Base-by-base conservation (phyloP, 495 filamentous ascomycete species). In the Immersiella caudata region DNA sequence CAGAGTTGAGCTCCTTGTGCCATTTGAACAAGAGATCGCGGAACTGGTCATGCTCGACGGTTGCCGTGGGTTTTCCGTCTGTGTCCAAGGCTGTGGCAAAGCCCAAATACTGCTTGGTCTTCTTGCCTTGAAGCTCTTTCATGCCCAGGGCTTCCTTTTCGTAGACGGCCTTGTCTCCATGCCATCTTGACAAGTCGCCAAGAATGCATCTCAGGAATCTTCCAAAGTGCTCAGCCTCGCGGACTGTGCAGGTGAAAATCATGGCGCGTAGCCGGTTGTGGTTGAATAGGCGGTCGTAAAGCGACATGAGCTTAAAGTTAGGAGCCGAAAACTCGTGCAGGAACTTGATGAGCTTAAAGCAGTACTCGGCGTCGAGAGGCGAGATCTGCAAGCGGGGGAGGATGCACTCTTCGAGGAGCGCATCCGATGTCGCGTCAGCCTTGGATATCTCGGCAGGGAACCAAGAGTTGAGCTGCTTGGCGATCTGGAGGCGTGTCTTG, bases 221-320 rank as follows among this genome's bases (percentile, higher is more conserved):
- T 18, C 93, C 95, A 21, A 98, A 80, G 72, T 96, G 91, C 75
- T 97, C 92, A 0, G 93, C 92, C 78, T 99, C 96, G 46, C 91
- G 89, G 18, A 93, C 87, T 0, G 93, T 95, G 78, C 92, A 96
- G 14, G 90, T 83, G 74, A 94, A 96, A 67, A 99, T 91, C 57
- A 97, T 83, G 21, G 90, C 84, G 0, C 89, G 88, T 14, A 98
- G 80, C 57, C 90, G 81, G 62, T 93, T 91, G 67, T 93, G 86
- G 63, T 87, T 87, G 79, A 99, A 94, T 12, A 99, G 81, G 25
- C 88, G 88, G 66, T 94, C 91, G 70, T 96, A 89, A 12, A 98
- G 78, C 40, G 89, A 89, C 73, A 94, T 88, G 7, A 93, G 94
- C 66, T 91, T 87, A 80, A 99, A 97, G 65, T 93, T 93, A 1